These are phyloP conservation scores for Pseudoturritis turrita DNA, from an alignment of 345 rosid species.

Conservation along the genomic window DNA sequence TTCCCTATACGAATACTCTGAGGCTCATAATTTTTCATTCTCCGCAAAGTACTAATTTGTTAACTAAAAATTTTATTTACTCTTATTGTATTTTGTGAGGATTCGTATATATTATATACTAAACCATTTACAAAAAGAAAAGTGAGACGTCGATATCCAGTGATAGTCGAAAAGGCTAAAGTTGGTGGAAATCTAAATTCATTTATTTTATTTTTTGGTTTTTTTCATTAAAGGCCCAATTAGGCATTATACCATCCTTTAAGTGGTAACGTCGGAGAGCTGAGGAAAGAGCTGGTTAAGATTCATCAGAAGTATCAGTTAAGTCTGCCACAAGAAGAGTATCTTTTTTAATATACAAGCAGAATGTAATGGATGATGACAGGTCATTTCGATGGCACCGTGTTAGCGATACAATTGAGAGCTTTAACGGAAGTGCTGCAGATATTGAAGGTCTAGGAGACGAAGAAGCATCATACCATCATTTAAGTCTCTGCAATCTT, in stretches of 20 bases:
- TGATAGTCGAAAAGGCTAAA: neutral
- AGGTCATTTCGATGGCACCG: conserved; percentile 74
- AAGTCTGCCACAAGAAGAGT: conserved; percentile 64
- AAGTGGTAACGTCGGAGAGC: conserved; percentile 56
- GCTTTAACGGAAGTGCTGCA: conserved; percentile 30
- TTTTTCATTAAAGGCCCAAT: no score
- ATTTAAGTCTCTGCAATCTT: no score
- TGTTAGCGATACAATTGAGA: conserved; percentile 72
- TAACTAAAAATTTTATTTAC: neutral
- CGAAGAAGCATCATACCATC: no score
- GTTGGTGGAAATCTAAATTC: conserved; percentile 16
- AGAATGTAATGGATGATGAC: conserved; percentile 81
- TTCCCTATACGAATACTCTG: no score
- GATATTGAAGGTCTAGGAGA: no score
- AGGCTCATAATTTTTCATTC: no score
- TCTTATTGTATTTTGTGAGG: neutral
- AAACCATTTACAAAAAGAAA: neutral
- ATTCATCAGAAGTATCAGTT: conserved; percentile 47
- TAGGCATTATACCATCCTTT: no score
- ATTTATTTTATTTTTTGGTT: no score
- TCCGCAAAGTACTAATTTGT: neutral
- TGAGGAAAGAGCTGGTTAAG: conserved; percentile 65
- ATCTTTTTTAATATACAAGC: conserved; percentile 64
- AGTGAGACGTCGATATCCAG: conserved; percentile 8
- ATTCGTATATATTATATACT: neutral